Percentiles rank a stretch among this genome's conserved stretches.
Evolutionary conservation across 1,139 yeast genomes (phyloP).

Genomic region (Pichia sp.): DNA sequence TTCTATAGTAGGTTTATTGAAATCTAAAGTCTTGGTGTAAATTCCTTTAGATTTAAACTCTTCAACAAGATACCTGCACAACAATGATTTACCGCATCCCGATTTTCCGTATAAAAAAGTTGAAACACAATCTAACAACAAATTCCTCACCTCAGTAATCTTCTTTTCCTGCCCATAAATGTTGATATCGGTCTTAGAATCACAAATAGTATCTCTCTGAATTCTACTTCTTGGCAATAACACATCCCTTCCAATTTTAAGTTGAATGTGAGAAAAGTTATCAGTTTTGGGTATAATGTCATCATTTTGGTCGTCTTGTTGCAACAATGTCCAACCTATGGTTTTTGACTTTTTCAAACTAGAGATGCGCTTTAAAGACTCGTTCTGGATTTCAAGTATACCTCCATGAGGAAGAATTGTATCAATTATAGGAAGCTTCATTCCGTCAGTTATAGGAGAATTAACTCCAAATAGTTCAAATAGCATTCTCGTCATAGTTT

Average conservation of each 20-base stretch:
- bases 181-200: conserved; percentile 3
- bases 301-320: not conserved
- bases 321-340: conserved; percentile 2
- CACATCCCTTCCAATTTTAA: conserved; percentile 38
- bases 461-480: conserved; percentile 4
- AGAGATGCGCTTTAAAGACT: conserved; percentile 14
- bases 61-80: conserved; percentile 38
- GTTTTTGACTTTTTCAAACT: not conserved
- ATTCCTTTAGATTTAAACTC: conserved; percentile 35
- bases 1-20: conserved; percentile 41
- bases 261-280: not conserved
- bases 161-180: conserved; percentile 55
- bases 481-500: conserved; percentile 5
- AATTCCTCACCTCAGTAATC: conserved; percentile 35
- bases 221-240: conserved; percentile 46
- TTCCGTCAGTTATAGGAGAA: conserved; percentile 40
- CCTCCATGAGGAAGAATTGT: conserved; percentile 56
- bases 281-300: not conserved
- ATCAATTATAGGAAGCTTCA: conserved; percentile 42
- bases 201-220: conserved; percentile 16
- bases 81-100: conserved; percentile 73
- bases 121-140: conserved; percentile 48
- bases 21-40: conserved; percentile 28
- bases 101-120: conserved; percentile 61
- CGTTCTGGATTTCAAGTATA: conserved; percentile 31